phyloP scores from a whole-genome alignment of 2,329 filamentous ascomycete genomes.

The Hypoxylon sp. region DNA sequence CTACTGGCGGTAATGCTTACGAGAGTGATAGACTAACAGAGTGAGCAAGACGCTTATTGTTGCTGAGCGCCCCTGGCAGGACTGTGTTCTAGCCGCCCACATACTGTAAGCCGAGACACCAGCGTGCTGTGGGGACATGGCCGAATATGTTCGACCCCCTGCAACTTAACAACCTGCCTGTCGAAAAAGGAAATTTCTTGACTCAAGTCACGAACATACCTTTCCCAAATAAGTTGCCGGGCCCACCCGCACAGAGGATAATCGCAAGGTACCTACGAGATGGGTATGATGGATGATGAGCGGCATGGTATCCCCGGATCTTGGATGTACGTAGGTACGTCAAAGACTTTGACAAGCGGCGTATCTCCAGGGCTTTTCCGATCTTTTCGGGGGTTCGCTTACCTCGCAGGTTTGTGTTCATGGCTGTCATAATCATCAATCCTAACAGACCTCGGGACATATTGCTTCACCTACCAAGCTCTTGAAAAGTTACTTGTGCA shows the following conservation, averaged over 20 bases:
- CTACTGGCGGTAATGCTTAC: slow-evolving; percentile 10
- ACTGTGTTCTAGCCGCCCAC: slow-evolving; percentile 10
- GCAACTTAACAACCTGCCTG: slow-evolving; percentile 30
- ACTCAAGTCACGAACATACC: slow-evolving; percentile 35
- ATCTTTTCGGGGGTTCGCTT: slow-evolving; percentile 14
- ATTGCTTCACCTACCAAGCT: slow-evolving; percentile 33
- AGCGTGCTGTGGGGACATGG: slow-evolving; percentile 28
- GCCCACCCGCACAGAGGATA: slow-evolving; percentile 24
- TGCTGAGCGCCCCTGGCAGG: slow-evolving; percentile 1
- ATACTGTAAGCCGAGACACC: slow-evolving; percentile 3
- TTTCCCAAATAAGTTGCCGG: slow-evolving; percentile 23
- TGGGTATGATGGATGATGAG: slow-evolving; percentile 34
- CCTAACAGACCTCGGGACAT: slow-evolving; percentile 34
- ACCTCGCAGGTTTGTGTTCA: not conserved
- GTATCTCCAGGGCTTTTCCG: no score
- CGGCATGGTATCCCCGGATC: slow-evolving; percentile 42
- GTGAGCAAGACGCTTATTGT: slow-evolving; percentile 6
- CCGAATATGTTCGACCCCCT: slow-evolving; percentile 36
- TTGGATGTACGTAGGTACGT: slow-evolving; percentile 30
- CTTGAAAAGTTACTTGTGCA: slow-evolving; percentile 8
- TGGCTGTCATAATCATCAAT: slow-evolving; percentile 25
- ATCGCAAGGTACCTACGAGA: slow-evolving; percentile 34
- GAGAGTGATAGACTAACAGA: not conserved
- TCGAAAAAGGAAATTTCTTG: slow-evolving; percentile 42
- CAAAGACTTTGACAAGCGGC: slow-evolving; percentile 15